Conservation (phyloP, 2,329 filamentous ascomycete species). For the Ophiocordyceps camponoti-rufipedis region DNA sequence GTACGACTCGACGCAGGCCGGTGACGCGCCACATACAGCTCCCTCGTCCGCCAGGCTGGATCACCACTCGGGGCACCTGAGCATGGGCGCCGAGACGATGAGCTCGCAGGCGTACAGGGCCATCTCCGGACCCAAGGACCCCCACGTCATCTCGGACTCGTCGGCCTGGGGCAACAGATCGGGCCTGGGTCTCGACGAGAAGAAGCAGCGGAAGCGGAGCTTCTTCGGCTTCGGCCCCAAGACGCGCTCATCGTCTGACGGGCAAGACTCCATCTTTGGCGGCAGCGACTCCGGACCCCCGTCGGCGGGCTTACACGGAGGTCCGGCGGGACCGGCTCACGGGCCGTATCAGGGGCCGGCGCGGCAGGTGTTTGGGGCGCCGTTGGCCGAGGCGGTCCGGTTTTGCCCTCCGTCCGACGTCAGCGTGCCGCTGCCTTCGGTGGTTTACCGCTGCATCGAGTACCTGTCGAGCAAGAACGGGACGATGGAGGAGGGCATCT, state of each 20-base stretch:
- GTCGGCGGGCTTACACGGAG: conserved; percentile 13
- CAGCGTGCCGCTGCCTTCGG: conserved; percentile 64
- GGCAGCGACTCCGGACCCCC: conserved; percentile 26
- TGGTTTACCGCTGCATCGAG: conserved; percentile 89
- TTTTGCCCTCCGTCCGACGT: conserved; percentile 57
- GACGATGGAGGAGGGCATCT: conserved; percentile 79
- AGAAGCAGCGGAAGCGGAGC: conserved; percentile 64
- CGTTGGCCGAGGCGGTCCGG: conserved; percentile 71
- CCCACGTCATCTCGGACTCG: conserved; percentile 64
- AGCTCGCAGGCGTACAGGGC: conserved; percentile 21
- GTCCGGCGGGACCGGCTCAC: conserved; percentile 10
- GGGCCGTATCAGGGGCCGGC: conserved; percentile 32
- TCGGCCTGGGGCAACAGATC: conserved; percentile 73
- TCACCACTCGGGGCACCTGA: conserved; percentile 10
- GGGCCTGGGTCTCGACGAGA: conserved; percentile 46
- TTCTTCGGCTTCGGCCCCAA: conserved; percentile 53
- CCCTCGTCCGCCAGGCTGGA: conserved; percentile 16
- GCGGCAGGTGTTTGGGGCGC: conserved; percentile 66
- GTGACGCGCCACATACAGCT: conserved; percentile 27
- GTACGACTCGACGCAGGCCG: conserved; percentile 36
- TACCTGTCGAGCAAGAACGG: conserved; percentile 76
- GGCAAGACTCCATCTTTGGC: conserved; percentile 35
- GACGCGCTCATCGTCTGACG: conserved; percentile 37
- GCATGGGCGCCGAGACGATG: conserved; percentile 14
- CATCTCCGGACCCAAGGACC: conserved; percentile 77